Evolutionary conservation across 2,329 filamentous ascomycete species (phyloP).

Genomic region (Parasarocladium wereldwijsianum): DNA sequence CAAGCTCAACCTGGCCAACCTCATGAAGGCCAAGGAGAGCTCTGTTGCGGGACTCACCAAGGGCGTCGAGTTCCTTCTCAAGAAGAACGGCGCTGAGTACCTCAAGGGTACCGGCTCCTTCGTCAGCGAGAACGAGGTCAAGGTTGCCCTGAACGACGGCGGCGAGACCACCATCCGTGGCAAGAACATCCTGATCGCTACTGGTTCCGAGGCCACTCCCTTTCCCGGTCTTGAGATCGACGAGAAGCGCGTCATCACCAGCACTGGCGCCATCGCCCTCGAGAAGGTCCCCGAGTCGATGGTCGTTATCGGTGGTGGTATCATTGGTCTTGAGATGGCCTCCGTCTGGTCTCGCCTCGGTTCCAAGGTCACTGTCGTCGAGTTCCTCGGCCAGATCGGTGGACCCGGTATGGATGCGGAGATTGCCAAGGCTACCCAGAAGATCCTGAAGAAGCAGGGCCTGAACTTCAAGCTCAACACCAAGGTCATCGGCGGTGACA

Average conservation of each 20-base stretch:
- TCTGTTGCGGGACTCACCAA: conserved; percentile 84
- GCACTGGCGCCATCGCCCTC: conserved; percentile 83
- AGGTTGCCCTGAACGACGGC: conserved; percentile 79
- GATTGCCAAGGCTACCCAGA: conserved; percentile 81
- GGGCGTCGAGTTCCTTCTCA: conserved; percentile 94
- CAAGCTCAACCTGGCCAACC: conserved; percentile 82
- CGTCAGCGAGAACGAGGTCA: conserved; percentile 77
- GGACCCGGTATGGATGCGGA: conserved; percentile 95
- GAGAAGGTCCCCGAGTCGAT: conserved; percentile 89
- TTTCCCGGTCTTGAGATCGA: conserved; percentile 94
- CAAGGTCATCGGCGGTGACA: conserved; percentile 82
- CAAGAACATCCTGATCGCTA: conserved; percentile 98
- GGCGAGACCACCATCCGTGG: conserved; percentile 75
- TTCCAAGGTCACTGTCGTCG: conserved; percentile 88
- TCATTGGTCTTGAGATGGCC: conserved; percentile 96
- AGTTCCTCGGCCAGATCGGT: conserved; percentile 92
- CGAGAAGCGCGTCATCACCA: conserved; percentile 94
- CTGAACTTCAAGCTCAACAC: conserved; percentile 97
- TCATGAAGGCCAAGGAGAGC: conserved; percentile 98
- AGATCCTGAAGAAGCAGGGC: conserved; percentile 89
- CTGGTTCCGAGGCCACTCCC: conserved; percentile 85
- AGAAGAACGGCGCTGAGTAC: conserved; percentile 99
- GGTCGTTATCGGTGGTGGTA: conserved; percentile 94
- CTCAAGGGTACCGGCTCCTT: conserved; percentile 87
- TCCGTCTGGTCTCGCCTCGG: conserved; percentile 96